A percentile compares a stretch with the other conserved stretches of the same genome.
phyloP scores from a whole-genome alignment of 1,284 basidiomycete genomes.

The Boletellus deceptivus region DNA sequence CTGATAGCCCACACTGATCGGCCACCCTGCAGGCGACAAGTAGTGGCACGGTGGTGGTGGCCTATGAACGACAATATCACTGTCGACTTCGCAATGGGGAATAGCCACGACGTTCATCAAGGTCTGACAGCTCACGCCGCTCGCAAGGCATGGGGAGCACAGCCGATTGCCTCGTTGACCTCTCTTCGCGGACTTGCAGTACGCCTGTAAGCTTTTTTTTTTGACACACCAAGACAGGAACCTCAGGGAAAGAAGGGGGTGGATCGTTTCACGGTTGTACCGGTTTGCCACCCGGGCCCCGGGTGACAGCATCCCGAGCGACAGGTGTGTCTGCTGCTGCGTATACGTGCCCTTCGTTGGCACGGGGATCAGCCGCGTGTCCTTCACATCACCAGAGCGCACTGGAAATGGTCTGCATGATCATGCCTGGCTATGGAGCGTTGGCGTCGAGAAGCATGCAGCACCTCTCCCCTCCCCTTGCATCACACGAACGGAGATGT shows the following conservation, averaged over 20 bases:
- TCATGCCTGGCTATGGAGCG: slow-evolving; percentile 10
- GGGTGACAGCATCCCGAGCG: slow-evolving; percentile 32
- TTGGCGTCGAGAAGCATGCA: slow-evolving; percentile 13
- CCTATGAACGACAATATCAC: slow-evolving; percentile 19
- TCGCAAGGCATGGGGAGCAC: slow-evolving; percentile 9
- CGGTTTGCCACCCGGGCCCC: slow-evolving; percentile 10
- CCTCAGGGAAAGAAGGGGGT: slow-evolving; percentile 21
- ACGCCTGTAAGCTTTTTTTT: slow-evolving; percentile 8
- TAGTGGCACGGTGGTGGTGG: slow-evolving; percentile 14
- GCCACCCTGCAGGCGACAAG: slow-evolving; percentile 21
- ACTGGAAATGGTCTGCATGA: slow-evolving; percentile 16
- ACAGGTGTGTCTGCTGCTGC: slow-evolving; percentile 9
- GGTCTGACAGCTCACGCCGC: slow-evolving; percentile 16
- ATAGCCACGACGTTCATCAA: slow-evolving; percentile 8
- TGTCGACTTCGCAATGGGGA: slow-evolving; percentile 20
- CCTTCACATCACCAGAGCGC: slow-evolving; percentile 18
- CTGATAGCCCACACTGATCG: slow-evolving; percentile 25
- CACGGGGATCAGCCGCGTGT: slow-evolving; percentile 28
- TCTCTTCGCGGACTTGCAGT: slow-evolving; percentile 2
- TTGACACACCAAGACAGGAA: slow-evolving; percentile 14
- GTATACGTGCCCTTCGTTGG: slow-evolving; percentile 15
- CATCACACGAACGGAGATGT: slow-evolving; percentile 8
- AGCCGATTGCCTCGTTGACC: slow-evolving; percentile 24
- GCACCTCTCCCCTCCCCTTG: neutral
- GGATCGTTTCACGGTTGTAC: slow-evolving; percentile 17